Evolutionary conservation across 768 basidiomycete genomes (phyloP), one percentile per base, ranked within the genome.

Genomic region (Lactarius sanguifluus): DNA sequence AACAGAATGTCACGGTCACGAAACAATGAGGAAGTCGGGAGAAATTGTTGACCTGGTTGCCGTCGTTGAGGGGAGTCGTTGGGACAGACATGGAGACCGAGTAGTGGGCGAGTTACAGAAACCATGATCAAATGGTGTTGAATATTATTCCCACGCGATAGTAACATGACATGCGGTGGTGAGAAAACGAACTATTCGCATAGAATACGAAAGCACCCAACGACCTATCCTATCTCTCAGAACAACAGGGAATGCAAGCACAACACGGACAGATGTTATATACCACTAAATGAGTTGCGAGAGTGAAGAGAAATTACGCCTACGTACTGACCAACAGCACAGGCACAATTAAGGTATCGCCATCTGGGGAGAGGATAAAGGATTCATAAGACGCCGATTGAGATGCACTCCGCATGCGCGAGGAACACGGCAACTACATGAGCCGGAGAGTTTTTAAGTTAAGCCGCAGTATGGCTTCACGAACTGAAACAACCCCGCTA

Each of bases 381-480:
- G 47, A 38, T 47, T 47, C 13, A 30, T 5, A 5, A 34, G 34
- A 45, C 50, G 47, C 23, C 36, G 36, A 13, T 0, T 3, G 36
- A 12, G 36, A 38, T 7, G 36, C 23, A 8, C 1, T 23, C 59
- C 15, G 36, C n/a, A 3, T 23, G 1, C 8, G 20, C 50, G 12
- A 13, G 23, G 5, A 23, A 13, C 47, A 23, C 47, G 23, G 47
- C 5, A n/a, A 32, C 64, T 67, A 71, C 56, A 85, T 81, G 32
- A 86, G 80, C 69, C 79, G 78, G 78, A 88, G 83, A 69, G 80
- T 84, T 73, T 81, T 84, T 61, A 90, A 80, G 75, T 89, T 88
- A 64, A 81, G 78, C 72, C 85, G 84, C 74, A 90, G 82, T 70
- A 90, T 87, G 72, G 88, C 59, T 40, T 71, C 70, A 47, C 87